Evolutionary conservation across 192 early-diverging fungal species (phyloP).

Genomic region (Diversispora eburnea): DNA sequence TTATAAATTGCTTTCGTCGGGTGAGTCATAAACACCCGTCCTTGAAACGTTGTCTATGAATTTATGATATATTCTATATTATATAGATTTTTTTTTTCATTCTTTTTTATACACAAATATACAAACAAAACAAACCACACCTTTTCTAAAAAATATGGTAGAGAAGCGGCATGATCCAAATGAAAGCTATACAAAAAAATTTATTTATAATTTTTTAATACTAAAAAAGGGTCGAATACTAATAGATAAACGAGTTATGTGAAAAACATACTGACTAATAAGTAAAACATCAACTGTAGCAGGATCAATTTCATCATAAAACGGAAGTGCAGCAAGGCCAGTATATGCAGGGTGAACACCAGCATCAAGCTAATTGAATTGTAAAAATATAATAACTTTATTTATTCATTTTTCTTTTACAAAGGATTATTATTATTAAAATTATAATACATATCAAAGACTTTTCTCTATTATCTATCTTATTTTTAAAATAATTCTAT

Average conservation of each 20-base stretch:
- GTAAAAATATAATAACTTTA: conserved; percentile 7
- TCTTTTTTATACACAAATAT: neutral
- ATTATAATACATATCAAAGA: neutral
- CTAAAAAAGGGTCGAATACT: neutral
- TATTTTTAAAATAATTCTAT: neutral
- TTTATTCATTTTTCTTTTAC: neutral
- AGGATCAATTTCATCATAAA: conserved; percentile 93
- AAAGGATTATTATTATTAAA: neutral
- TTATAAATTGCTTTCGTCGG: conserved; percentile 97
- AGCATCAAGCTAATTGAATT: conserved; percentile 74
- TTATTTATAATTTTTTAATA: too few species aligned
- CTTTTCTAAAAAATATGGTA: conserved; percentile 96
- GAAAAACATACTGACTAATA: conserved; percentile 77
- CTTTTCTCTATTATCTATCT: neutral
- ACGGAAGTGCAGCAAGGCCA: conserved; percentile 89
- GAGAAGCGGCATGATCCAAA: conserved; percentile 92
- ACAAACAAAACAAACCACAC: conserved; percentile 35
- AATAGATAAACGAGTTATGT: neutral
- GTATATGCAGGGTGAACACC: conserved; percentile 92
- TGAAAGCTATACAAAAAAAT: conserved; percentile 68
- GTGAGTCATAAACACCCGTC: conserved; percentile 98
- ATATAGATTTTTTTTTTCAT: neutral
- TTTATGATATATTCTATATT: conserved; percentile 4
- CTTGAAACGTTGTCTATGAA: conserved; percentile 84
- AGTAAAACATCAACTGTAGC: conserved; percentile 83